Evolutionary conservation across 768 basidiomycete genomes (phyloP).

Genomic region (Rhodotorula graminis): DNA sequence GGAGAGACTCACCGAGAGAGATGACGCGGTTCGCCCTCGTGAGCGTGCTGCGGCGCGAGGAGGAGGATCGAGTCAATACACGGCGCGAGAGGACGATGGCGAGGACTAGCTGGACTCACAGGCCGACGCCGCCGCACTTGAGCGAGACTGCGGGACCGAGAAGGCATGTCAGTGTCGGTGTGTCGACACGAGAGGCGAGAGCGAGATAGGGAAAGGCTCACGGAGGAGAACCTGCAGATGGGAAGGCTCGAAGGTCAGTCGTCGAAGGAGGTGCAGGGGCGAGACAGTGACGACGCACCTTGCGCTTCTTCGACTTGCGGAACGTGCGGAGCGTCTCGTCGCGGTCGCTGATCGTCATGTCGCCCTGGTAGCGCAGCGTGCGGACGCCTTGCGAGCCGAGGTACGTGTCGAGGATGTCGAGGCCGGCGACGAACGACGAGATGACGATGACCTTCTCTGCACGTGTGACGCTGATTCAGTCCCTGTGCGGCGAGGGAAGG

Average conservation of each 20-base stretch:
- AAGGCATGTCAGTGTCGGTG: background rate
- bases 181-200: too few species aligned
- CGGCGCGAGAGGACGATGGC: background rate
- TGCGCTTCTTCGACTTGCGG: conserved; percentile 39
- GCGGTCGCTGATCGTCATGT: conserved; percentile 45
- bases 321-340: conserved; percentile 43
- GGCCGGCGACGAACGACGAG: conserved; percentile 66
- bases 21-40: conserved; percentile 70
- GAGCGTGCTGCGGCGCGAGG: conserved; percentile 7
- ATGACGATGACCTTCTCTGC: conserved; percentile 57
- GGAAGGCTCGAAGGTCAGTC: background rate
- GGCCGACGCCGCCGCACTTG: conserved; percentile 48
- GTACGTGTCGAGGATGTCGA: conserved; percentile 61
- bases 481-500: background rate
- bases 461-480: too few species aligned
- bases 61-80: too few species aligned
- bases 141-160: conserved; percentile 41
- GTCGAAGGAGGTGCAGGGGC: background rate
- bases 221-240: conserved; percentile 43
- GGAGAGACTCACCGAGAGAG: conserved; percentile 56
- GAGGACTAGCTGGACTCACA: background rate
- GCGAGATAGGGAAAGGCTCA: background rate
- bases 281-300: background rate
- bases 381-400: conserved; percentile 52
- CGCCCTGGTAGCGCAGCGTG: conserved; percentile 46